Base-by-base conservation (phyloP, 805 yeast genomes). In the Ogataea polymorpha region DNA sequence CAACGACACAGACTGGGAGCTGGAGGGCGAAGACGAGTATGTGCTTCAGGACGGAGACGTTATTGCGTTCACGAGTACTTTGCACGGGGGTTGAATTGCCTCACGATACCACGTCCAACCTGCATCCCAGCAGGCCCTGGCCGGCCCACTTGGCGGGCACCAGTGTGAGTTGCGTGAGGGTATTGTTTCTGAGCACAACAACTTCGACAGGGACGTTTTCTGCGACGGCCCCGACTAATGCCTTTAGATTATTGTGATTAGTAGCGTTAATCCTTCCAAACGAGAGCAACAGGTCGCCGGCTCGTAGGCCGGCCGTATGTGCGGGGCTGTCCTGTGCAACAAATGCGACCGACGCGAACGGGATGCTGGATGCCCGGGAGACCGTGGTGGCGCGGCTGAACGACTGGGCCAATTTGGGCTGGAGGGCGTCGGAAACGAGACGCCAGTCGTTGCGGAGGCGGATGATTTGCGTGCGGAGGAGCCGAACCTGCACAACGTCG, bases 1-100 rank as follows among this genome's bases (percentile, higher is more conserved):
- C 47, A 91, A 91, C 57, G 98, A 91, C 59, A 80, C 95, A 0
- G 99, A 91, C 65, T 91, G 98, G 98, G 99, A 91, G 56, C 65
- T 91, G 11, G 95, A 89, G 60, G 98, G 88, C 9, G 89, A 82
- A 62, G 89, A 86, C 53, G 83, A 77, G 8, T 89, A 89, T 55
- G 78, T 71, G n/a, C 61, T 93, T 12, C 84, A 86, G 61, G 65
- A 74, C 35, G 82, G 85, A 10, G 99, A 91, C 61, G 71, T 77
- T 16, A 74, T 91, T 28, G 79, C 95, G 3, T 91, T 91, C 56
- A 91, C 97, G 2, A 85, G 95, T 30, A 93, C 99, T 3, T 68
- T 91, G 46, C 99, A 91, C 54, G 99, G 99, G 4, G 99, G 99
- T 10, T 30, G 24, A 32, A 27, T 24, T 3, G 3, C 10, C 23